Base-by-base conservation (phyloP, 1,139 yeast genomes). In the Pichia sp. region DNA sequence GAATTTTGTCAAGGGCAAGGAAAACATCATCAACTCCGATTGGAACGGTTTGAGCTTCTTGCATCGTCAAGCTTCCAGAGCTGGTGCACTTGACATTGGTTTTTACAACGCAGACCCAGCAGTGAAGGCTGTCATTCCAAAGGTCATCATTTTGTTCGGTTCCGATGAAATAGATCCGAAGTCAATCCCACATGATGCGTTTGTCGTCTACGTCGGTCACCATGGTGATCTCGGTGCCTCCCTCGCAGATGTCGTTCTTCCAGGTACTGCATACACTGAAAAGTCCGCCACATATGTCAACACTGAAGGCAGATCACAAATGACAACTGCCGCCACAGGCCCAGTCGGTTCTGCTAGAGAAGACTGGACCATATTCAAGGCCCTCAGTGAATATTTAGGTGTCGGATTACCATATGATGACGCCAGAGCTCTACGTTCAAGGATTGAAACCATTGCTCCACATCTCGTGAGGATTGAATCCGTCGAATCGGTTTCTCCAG, bases 271-370 rank as follows among this genome's bases (percentile, higher is more conserved):
- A 44, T 88, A 85, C 78, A 88, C 96, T 43, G 96, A 88, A 70
- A 88, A 88, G 73, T 73, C 85, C 34, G 93, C 87, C 56, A 88
- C 95, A n/a, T 88, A 81, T 69, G 91, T 88, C 57, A 88, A 88
- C 72, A 87, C 96, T 46, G 96, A 88, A 72, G 96, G 96, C 61
- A 83, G 96, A 68, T 81, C 90, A 12, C 96, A 88, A 74, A 72
- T 78, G 54, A 86, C 96, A 3, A 80, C 95, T 62, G 96, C 96
- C 47, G 95, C 96, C 41, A 84, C 89, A 23, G 87, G 85, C 58
- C 85, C 95, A n/a, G 96, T 96, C 50, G 96, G 95, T 41, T 87
- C 81, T 51, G 95, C 96, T 44, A 85, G 96, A 69, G 96, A 88
- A 71, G 96, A 88, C 72, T 88, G 96, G 96, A 85, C 85, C 74